Percentiles rank a stretch among this genome's conserved stretches.
Conservation (phyloP, 1,284 basidiomycete species). For the Marasmius tenuissimus region DNA sequence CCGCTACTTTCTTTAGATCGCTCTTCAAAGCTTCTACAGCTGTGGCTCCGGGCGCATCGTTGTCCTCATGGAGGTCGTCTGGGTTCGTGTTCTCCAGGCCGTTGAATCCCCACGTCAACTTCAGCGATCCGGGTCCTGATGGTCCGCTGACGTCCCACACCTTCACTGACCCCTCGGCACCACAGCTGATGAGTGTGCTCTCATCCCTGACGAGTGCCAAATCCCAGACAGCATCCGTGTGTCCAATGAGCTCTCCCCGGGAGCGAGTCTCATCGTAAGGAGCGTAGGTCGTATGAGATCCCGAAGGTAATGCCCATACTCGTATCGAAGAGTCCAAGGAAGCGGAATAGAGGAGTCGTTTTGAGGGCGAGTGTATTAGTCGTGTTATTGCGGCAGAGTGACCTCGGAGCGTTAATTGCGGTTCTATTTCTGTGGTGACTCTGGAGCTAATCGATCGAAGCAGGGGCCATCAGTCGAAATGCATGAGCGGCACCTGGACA, state of each 20-base stretch:
- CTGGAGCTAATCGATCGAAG: slow-evolving; percentile 42
- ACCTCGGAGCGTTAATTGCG: slow-evolving; percentile 89
- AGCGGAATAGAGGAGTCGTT: slow-evolving; percentile 83
- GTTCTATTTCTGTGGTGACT: slow-evolving; percentile 80
- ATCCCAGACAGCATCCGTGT: slow-evolving; percentile 96
- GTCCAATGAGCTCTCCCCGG: slow-evolving; percentile 83
- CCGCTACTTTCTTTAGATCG: slow-evolving; percentile 79
- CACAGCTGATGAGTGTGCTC: slow-evolving; percentile 83
- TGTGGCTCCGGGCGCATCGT: slow-evolving; percentile 68
- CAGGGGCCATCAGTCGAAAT: slow-evolving; percentile 5
- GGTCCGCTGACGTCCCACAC: slow-evolving; percentile 85
- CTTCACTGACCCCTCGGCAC: slow-evolving; percentile 90
- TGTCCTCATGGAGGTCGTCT: slow-evolving; percentile 53
- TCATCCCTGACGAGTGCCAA: slow-evolving; percentile 77
- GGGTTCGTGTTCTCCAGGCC: slow-evolving; percentile 57
- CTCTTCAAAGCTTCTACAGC: slow-evolving; percentile 79
- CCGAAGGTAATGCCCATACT: slow-evolving; percentile 81
- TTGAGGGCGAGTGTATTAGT: slow-evolving; percentile 79
- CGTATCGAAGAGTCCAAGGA: slow-evolving; percentile 93
- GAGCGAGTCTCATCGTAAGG: slow-evolving; percentile 81
- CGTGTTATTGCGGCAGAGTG: slow-evolving; percentile 93
- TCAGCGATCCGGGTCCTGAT: slow-evolving; percentile 60
- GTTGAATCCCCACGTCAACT: slow-evolving; percentile 77
- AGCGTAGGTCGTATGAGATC: slow-evolving; percentile 80
- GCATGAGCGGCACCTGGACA: slow-evolving; percentile 7